Evolutionary conservation across 305 asterid genomes (phyloP), one percentile per base, ranked within the genome.

Genomic region (Fraxinus floribunda): DNA sequence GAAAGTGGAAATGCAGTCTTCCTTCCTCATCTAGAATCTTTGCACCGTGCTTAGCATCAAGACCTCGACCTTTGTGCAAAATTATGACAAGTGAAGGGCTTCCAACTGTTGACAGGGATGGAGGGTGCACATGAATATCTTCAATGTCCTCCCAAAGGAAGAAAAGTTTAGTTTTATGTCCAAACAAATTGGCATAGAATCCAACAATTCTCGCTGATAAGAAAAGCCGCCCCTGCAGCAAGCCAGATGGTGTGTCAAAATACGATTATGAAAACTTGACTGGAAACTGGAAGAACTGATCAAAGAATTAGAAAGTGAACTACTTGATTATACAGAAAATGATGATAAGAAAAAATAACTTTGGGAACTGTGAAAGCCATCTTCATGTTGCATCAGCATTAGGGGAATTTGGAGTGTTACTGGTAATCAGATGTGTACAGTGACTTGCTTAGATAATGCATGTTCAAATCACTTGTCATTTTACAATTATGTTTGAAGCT

Each of bases 131-230:
- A 66, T 88, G 95, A 87, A 95, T 90, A 84, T 95, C 97, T 88
- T 94, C 97, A 20, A 95, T 91, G 86, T 95, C 98, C 78, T 95
- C 98, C 98, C 98, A 95, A 1, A 94, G 91, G 88, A 95, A 91
- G 90, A 86, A 95, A 77, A 95, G 92, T 83, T 85, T 88, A 1
- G 98, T 95, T 75, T 91, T 95, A 84, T 92, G 97, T 76, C 98
- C 98, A 83, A 95, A 94, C 60, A 95, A 84, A 88, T 95, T 95
- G 15, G 97, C 90, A 71, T 92, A 87, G 81, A 95, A 95, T 41
- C 98, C 98, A 76, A 95, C 97, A 26, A 94, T 92, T 88, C 98
- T 90, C 4, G 98, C 94, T 20, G 98, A 94, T 81, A 94, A 91
- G 82, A 89, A 95, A 18, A 95, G 92, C 70, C 97, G 89, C 8